Base-by-base conservation (phyloP, 2,329 filamentous ascomycete species). In the Fusarium sp. region DNA sequence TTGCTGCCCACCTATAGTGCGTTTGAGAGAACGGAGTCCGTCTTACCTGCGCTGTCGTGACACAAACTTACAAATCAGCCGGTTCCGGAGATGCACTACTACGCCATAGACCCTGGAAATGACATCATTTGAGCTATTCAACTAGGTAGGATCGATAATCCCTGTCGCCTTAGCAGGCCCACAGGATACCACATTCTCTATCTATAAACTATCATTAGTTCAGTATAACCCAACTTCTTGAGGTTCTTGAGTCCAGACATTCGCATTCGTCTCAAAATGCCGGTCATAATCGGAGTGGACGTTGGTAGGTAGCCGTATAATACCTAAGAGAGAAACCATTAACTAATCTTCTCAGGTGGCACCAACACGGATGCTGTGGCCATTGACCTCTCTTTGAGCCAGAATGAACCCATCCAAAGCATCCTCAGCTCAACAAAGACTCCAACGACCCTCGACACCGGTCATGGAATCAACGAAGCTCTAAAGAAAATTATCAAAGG, bases 231-330 rank as follows among this genome's bases (percentile, higher is more conserved):
- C 12, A 9, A 34, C 12, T 12, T 34, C 8, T 34, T 12, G 31
- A 34, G 31, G 31, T 12, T 23, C 23, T 4, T 34, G 31, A 15
- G 28, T 7, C 43, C 18, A 30, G 16, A 13, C 7, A 23, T 15
- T 31, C 3, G 39, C 23, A 28, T 30, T 39, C 9, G 9, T 27
- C 27, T n/a, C 27, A 60, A 55, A 10, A 65, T 65, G 62, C 40
- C 62, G 4, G 55, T n/a, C 46, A 61, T 65, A n/a, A 56, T 65
- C n/a, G 62, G 62, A 16, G 62, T 61, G 1, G 62, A 65, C 37
- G 62, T 65, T 9, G 62, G 62, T 65, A 52, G 13, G 62, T 37
- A 10, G 10, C 9, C n/a, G 10, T 1, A 16, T 4, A n/a, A 2
- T 39, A 3, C 11, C 0, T 15, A 1, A 41, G 6, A 5, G 6